Evolutionary conservation across 192 early-diverging fungal species (phyloP), one percentile per base, ranked within the genome.

Genomic region (Chytriomyces hyalinus): DNA sequence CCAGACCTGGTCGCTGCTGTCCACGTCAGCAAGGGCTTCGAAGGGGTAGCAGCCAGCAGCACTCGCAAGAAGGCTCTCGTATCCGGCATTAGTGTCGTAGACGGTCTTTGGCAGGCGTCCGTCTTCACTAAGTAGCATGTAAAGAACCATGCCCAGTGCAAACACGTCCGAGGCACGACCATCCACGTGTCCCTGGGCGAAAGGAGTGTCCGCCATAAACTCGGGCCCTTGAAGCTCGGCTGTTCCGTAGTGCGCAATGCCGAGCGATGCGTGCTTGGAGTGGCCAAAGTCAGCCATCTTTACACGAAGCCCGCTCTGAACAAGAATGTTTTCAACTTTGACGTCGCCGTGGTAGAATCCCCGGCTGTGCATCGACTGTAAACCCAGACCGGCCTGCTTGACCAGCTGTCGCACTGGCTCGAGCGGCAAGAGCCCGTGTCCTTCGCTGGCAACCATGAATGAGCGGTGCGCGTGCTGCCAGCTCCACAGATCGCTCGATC

Each of bases 311-410:
- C 13, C 11, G 15, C 7, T 6, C 61, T 74, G 24, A 2, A 78
- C 61, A 26, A 90, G 78, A 63, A 90, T 80, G 77, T 90, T 90
- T 76, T 90, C 87, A 67, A 90, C 84, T 78, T 90, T 90, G 77
- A 88, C 79, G 73, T 90, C 88, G 17, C 87, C 80, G 72, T 90
- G 88, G n/a, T 84, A 84, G 26, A 89, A 65, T 26, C 83, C 82
- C 8, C 77, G 70, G 45, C 68, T 9, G 71, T 90, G 83, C 61
- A 90, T 68, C 67, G 87, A 72, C 28, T 24, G 24, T 11, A 90
- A 65, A 11, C 81, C 85, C 6, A 57, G 49, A 6, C 81, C 73
- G 24, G 87, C 78, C 49, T 88, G 87, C 6, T 47, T 11, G 61
- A 90, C 86, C 28, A 90, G 80, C 6, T 49, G 24, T 28, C 63